phyloP scores from a whole-genome alignment of 176 grass and related monocot genomes.

The bread wheat (Triticum aestivum) region DNA sequence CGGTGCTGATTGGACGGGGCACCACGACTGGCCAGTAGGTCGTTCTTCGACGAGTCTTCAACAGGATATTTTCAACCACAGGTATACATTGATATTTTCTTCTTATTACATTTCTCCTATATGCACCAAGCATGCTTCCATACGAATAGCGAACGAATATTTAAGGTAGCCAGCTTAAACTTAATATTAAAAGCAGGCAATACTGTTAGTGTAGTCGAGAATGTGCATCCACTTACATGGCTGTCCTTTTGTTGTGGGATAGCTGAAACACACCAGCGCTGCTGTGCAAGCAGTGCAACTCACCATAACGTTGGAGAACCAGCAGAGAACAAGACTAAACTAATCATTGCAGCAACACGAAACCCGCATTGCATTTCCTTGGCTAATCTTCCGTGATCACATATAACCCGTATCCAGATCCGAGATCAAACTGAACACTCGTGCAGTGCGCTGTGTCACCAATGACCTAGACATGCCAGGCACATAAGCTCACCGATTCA shows the following conservation, averaged over 20 bases:
- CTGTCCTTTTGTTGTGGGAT: too few relatives aligned
- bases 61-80: too few relatives aligned
- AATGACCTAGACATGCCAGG: conserved; percentile 34
- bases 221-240: not conserved
- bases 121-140: too few relatives aligned
- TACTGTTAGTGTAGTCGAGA: too few relatives aligned
- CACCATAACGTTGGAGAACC: not conserved
- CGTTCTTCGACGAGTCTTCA: too few relatives aligned
- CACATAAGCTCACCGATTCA: not conserved
- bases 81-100: too few relatives aligned
- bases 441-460: conserved; percentile 26
- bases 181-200: too few relatives aligned
- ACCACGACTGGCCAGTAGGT: too few relatives aligned
- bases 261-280: not conserved
- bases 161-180: too few relatives aligned
- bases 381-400: not conserved
- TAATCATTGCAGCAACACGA: conserved; percentile 19
- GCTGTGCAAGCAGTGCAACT: not conserved
- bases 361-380: not conserved
- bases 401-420: not conserved
- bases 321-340: not conserved
- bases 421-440: not conserved
- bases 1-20: too few relatives aligned
- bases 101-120: too few relatives aligned
- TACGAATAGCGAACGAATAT: too few relatives aligned